phyloP scores from a whole-genome alignment of 345 rosid species.

The Eucalyptus leucophloia region DNA sequence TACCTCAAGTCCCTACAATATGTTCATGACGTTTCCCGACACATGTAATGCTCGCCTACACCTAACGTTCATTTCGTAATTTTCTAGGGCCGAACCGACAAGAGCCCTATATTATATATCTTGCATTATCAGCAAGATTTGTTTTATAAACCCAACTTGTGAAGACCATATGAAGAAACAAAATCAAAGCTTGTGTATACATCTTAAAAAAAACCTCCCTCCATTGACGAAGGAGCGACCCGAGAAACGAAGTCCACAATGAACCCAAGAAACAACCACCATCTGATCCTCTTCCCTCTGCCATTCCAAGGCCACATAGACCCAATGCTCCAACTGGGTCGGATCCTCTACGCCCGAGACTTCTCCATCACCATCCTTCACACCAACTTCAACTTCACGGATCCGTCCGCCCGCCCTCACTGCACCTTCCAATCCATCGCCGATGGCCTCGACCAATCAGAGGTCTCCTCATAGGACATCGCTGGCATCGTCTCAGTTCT shows the following conservation, averaged over 20 bases:
- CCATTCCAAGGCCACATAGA: conserved; percentile 18
- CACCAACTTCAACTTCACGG: conserved; percentile 12
- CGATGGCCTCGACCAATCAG: neutral
- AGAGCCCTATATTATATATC: too few relatives aligned
- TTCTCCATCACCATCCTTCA: conserved; percentile 16
- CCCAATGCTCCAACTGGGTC: conserved; percentile 26
- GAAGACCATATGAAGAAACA: neutral
- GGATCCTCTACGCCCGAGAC: conserved; percentile 13
- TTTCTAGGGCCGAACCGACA: too few relatives aligned
- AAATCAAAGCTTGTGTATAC: neutral
- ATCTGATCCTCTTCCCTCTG: conserved; percentile 7
- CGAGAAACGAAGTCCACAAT: neutral
- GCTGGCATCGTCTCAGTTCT: neutral
- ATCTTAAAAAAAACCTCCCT: neutral
- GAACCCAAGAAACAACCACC: neutral
- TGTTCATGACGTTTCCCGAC: too few relatives aligned
- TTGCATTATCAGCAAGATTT: neutral
- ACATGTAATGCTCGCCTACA: too few relatives aligned
- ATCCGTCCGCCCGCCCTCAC: conserved; percentile 11
- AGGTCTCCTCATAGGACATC: neutral
- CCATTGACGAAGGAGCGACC: neutral
- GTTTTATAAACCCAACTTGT: neutral
- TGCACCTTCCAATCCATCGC: conserved; percentile 9
- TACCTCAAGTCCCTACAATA: too few relatives aligned
- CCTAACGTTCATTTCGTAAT: too few relatives aligned